A percentile compares a stretch with the other conserved stretches of the same genome.
phyloP scores from a whole-genome alignment of 495 filamentous ascomycete species.

The Aspergillus biplanus region DNA sequence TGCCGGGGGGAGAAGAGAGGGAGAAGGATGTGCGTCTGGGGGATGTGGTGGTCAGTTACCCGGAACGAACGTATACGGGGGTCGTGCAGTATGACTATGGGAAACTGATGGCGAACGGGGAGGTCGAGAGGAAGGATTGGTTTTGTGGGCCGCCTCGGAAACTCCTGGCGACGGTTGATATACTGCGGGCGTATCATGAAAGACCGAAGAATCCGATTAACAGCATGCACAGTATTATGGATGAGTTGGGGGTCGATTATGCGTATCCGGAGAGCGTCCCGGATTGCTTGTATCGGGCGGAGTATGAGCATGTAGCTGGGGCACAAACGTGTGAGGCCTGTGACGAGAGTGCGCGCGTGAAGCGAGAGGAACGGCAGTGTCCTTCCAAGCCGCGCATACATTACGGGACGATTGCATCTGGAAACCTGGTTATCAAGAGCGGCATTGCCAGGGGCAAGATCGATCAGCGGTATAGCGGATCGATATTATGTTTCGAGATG shows the following conservation, averaged over 20 bases:
- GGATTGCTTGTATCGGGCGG: constrained; percentile 34
- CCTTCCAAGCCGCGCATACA: constrained; percentile 15
- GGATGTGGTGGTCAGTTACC: constrained; percentile 41
- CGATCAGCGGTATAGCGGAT: constrained; percentile 1
- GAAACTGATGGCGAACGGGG: constrained; percentile 31
- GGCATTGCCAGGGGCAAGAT: constrained; percentile 7
- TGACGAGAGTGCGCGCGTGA: neutral
- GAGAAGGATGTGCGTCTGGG: constrained; percentile 38
- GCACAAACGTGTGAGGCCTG: constrained; percentile 1
- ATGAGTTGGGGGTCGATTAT: constrained; percentile 7
- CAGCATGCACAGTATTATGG: constrained; percentile 19
- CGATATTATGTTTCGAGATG: constrained; percentile 13
- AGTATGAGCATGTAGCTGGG: constrained; percentile 27
- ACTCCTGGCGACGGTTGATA: constrained; percentile 32
- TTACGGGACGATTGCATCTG: constrained; percentile 26
- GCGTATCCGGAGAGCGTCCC: neutral
- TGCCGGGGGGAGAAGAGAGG: constrained; percentile 23
- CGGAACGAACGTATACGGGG: constrained; percentile 22
- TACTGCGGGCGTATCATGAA: constrained; percentile 24
- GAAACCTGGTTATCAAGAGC: constrained; percentile 22
- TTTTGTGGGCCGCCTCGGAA: constrained; percentile 36
- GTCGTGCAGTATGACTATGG: constrained; percentile 45
- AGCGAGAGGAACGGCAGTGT: neutral
- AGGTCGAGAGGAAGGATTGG: constrained; percentile 39
- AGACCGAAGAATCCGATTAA: constrained; percentile 17